Evolutionary conservation across 148 eudicot genomes (phyloP), one percentile per base, ranked within the genome.

Genomic region (Silene conica): DNA sequence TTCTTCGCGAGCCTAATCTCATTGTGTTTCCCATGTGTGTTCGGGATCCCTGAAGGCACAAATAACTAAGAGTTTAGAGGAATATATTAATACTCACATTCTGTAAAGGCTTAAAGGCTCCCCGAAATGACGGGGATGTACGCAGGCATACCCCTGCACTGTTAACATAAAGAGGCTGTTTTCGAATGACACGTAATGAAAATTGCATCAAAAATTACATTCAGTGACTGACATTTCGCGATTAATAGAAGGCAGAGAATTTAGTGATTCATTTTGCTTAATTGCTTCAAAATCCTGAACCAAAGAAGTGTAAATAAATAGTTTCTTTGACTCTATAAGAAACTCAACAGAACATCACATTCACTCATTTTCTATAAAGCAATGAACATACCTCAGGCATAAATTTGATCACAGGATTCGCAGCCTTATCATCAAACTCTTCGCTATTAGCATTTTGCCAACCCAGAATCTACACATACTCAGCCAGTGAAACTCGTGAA

Each of bases 11-110:
- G 21, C 98, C 96, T 68, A 94, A 85, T 80, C 98, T 91, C 98
- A 94, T 94, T 18, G 98, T 88, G 82, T 85, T 90, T 83, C 98
- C 98, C 96, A 88, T 91, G 71, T 87, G 91, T 26, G 97, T 94
- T 85, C 90, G 86, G 69, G 97, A 94, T 61, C 92, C 97, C 98
- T 91, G 77, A 74, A 56, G 31, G 63, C 38, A 72, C 48, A 73
- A 8, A 25, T 1, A 68, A 6, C 69, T 9, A 28, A 61, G 46
- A 28, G 2, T 67, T 67, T 4, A 45, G 26, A 67, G 45, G 9
- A 10, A 20, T n/a, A 6, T 19, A 9, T 8, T 31, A 48, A 48
- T 10, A 38, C 7, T 18, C 59, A 55, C 20, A 15, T 55, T 14
- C 20, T 55, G 7, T 15, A 55, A 3, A 12, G 20, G 43, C 43